Evolutionary conservation across 805 yeast species (phyloP).

Genomic region (Monosporozyma yasuniensis): DNA sequence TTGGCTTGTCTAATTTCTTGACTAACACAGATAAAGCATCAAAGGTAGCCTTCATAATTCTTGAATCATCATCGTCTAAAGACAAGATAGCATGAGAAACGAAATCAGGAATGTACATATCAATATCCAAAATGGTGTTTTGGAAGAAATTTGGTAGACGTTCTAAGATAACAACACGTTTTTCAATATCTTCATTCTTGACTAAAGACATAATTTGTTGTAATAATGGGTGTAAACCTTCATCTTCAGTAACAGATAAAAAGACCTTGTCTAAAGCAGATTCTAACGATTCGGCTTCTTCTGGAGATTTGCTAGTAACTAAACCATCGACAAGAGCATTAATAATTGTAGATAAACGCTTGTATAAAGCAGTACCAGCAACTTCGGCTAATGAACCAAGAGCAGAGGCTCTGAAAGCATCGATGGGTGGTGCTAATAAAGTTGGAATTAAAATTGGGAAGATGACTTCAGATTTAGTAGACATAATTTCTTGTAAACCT

Average conservation of each 20-base stretch:
- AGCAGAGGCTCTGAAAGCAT: constrained; percentile 77
- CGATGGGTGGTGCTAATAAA: constrained; percentile 71
- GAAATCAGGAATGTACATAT: constrained; percentile 66
- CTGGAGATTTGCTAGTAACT: constrained; percentile 31
- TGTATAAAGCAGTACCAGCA: constrained; percentile 75
- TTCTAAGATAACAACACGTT: constrained; percentile 53
- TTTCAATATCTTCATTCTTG: constrained; percentile 62
- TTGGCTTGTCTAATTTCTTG: constrained; percentile 63
- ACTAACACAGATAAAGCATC: constrained; percentile 58
- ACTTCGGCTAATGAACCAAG: constrained; percentile 80
- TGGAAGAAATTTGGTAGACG: constrained; percentile 68
- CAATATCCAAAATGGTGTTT: constrained; percentile 56
- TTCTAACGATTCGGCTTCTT: constrained; percentile 35
- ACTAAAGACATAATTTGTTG: constrained; percentile 70
- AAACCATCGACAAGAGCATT: constrained; percentile 62
- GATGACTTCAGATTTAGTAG: constrained; percentile 78
- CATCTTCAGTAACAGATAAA: constrained; percentile 62
- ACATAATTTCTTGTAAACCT: constrained; percentile 88
- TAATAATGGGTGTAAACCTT: constrained; percentile 76
- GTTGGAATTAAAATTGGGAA: constrained; percentile 92
- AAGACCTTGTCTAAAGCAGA: constrained; percentile 60
- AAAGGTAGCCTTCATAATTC: constrained; percentile 56
- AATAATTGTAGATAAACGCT: constrained; percentile 62
- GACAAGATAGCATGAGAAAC: constrained; percentile 59
- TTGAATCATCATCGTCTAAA: constrained; percentile 59